Evolutionary conservation across 2,329 filamentous ascomycete genomes (phyloP).

Genomic region (Hypoxylon sp.): DNA sequence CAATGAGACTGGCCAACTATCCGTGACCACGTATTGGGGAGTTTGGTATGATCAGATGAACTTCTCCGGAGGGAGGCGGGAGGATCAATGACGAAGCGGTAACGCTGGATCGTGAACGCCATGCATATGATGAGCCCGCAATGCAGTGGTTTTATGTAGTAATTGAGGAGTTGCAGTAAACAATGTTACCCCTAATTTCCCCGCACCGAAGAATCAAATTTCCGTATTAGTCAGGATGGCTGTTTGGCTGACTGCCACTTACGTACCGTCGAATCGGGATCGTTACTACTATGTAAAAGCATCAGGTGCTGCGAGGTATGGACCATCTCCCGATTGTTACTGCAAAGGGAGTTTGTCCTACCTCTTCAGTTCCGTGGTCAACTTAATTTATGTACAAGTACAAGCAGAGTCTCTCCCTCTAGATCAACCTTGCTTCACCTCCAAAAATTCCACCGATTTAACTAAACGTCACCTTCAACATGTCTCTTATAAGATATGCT

Average conservation of each 20-base stretch:
- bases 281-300: too few relatives aligned
- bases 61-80: constrained; percentile 2
- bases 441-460: too few relatives aligned
- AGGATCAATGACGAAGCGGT: constrained; percentile 19
- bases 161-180: background rate
- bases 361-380: too few relatives aligned
- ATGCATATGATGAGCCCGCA: background rate
- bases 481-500: constrained; percentile 33
- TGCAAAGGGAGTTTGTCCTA: too few relatives aligned
- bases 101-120: constrained; percentile 17
- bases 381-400: too few relatives aligned
- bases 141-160: background rate
- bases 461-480: constrained; percentile 18
- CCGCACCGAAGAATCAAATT: constrained; percentile 33
- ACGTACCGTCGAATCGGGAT: too few relatives aligned
- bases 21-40: constrained; percentile 29
- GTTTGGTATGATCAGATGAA: constrained; percentile 19
- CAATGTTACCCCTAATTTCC: constrained; percentile 11
- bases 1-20: constrained; percentile 29
- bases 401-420: too few relatives aligned
- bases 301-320: too few relatives aligned
- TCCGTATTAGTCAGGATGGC: too few relatives aligned
- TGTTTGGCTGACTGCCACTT: too few relatives aligned
- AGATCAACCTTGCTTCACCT: too few relatives aligned
- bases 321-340: too few relatives aligned